Evolutionary conservation across 179 eudicot genomes (phyloP).

Genomic region (Pouteria campechiana): DNA sequence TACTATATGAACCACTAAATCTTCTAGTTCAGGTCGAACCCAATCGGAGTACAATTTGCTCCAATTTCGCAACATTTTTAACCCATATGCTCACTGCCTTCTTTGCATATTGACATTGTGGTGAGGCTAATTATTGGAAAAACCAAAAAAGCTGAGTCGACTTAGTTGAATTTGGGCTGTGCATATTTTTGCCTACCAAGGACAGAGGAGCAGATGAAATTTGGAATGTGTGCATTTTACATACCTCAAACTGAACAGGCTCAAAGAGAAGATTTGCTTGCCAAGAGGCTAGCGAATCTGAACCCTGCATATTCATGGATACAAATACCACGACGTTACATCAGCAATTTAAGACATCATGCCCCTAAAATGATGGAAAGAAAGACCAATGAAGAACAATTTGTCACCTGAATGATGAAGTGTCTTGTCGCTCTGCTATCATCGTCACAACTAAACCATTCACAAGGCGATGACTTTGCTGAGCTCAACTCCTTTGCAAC

Average conservation of each 20-base stretch:
- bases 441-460: constrained; percentile 96
- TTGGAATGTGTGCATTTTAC: too few relatives aligned
- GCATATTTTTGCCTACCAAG: too few relatives aligned
- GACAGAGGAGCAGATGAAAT: too few relatives aligned
- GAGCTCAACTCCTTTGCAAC: constrained; percentile 92
- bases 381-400: neutral
- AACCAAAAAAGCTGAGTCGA: too few relatives aligned
- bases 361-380: neutral
- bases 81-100: too few relatives aligned
- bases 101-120: too few relatives aligned
- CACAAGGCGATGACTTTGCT: constrained; percentile 67
- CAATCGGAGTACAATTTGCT: too few relatives aligned
- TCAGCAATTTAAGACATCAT: neutral
- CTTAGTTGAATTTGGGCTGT: too few relatives aligned
- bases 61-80: too few relatives aligned
- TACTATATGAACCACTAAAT: too few relatives aligned
- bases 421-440: constrained; percentile 59
- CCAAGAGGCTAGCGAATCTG: constrained; percentile 93
- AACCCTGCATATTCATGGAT: constrained; percentile 40
- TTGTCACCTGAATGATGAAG: constrained; percentile 74
- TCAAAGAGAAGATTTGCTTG: constrained; percentile 93
- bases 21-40: too few relatives aligned
- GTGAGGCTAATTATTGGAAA: too few relatives aligned
- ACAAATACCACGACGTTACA: neutral
- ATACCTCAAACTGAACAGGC: constrained; percentile 87